Percentiles rank a stretch among this genome's conserved stretches.
Conservation (phyloP, 352 stramenopile species). For the Phytophthora cactorum region DNA sequence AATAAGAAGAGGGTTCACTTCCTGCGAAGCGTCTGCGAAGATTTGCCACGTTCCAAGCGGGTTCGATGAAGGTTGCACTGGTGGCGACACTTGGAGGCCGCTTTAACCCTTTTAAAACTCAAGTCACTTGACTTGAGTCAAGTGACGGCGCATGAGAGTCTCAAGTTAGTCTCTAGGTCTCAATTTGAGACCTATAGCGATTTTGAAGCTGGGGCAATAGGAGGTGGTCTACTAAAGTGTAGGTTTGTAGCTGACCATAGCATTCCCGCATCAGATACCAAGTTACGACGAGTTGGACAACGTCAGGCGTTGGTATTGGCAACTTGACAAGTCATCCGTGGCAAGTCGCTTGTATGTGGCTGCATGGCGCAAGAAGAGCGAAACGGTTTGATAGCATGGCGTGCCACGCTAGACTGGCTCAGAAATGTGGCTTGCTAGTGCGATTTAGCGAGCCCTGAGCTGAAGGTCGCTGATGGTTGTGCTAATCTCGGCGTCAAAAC, state of each 20-base stretch:
- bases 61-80: neutral
- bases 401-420: conserved; percentile 1
- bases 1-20: no score
- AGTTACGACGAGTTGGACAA: no score
- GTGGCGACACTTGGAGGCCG: conserved; percentile 5
- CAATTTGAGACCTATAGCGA: no score
- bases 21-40: conserved; percentile 6
- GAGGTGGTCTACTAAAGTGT: no score
- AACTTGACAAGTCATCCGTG: no score
- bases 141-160: no score
- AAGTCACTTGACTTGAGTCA: no score
- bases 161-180: no score
- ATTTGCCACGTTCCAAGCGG: conserved; percentile 4
- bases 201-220: no score
- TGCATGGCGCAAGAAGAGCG: conserved; percentile 10
- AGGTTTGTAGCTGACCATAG: no score
- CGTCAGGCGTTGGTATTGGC: no score
- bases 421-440: neutral
- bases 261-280: neutral
- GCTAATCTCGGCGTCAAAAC: neutral
- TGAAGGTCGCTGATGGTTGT: neutral
- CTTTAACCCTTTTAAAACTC: no score
- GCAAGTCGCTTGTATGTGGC: neutral
- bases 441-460: neutral
- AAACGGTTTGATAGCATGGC: conserved; percentile 23